These are phyloP conservation scores for Ceriops decandra DNA, from an alignment of 345 rosid genomes.

Conservation along the genomic window DNA sequence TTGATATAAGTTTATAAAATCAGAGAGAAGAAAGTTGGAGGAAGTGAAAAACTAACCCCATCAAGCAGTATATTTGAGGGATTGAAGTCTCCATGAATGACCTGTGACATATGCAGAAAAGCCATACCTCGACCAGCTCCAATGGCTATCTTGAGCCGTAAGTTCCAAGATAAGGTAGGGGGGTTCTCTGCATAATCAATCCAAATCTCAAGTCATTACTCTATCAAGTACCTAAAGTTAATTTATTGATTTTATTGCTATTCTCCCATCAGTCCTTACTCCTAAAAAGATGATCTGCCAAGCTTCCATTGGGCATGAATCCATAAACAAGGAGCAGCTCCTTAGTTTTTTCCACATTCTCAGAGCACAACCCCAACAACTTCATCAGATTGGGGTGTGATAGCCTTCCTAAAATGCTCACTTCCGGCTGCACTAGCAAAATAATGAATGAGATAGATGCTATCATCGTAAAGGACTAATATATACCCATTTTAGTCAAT, in stretches of 20 bases:
- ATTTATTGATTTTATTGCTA: background rate
- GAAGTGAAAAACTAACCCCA: slow-evolving; percentile 42
- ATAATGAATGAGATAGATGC: background rate
- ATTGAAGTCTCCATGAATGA: slow-evolving; percentile 77
- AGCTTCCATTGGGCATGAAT: slow-evolving; percentile 72
- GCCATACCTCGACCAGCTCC: slow-evolving; percentile 82
- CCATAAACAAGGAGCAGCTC: slow-evolving; percentile 75
- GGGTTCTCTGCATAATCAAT: slow-evolving; percentile 37
- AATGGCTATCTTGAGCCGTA: slow-evolving; percentile 58
- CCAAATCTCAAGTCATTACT: slow-evolving; percentile 4
- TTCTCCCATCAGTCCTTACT: slow-evolving; percentile 40
- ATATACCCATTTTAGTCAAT: too few species aligned
- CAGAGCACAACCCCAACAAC: slow-evolving; percentile 75
- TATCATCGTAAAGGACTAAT: background rate
- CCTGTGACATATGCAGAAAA: slow-evolving; percentile 62
- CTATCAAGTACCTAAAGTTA: background rate
- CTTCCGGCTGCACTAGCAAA: slow-evolving; percentile 58
- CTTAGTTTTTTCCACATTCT: slow-evolving; percentile 32
- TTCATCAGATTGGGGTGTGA: slow-evolving; percentile 77
- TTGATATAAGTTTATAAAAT: too few species aligned
- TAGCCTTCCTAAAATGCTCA: slow-evolving; percentile 68
- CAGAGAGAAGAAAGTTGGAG: too few species aligned
- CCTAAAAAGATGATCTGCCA: slow-evolving; percentile 74
- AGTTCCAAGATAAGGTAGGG: slow-evolving; percentile 74
- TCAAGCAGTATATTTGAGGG: slow-evolving; percentile 77